Base-by-base conservation (phyloP, 169 alveolate genomes). In the Babesia ovata region DNA sequence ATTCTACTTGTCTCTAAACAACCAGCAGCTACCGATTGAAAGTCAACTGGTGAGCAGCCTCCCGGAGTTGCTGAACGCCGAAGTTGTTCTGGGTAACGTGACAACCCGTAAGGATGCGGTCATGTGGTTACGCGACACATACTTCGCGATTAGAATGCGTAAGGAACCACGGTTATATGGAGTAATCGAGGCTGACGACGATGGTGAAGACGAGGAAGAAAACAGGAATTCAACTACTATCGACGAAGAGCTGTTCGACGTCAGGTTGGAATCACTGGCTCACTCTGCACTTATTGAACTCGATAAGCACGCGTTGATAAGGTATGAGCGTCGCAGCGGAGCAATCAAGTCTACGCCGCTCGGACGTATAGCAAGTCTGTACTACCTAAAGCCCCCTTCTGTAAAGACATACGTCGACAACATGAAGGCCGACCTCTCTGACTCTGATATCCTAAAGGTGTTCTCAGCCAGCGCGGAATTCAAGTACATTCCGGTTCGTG, bases 21-120 rank as follows among this genome's bases (percentile, higher is more conserved):
- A 98, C 86, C 96, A 96, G 83, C 99, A 98, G 91, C 93, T 98
- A 17, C 98, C 97, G 58, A 98, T 99, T 39, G 99, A 98, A 86
- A 95, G 99, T 28, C 97, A 97, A 76, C 87, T 98, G 70, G 86
- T 96, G 24, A 63, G 91, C 50, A 87, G 92, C 46, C 86, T 98
- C n/a, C 96, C 98, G 13, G 99, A 98, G 75, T 86, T 97, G 54
- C 89, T 99, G 36, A 99, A 98, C 90, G 99, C 99, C 13, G 99
- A 99, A 87, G 91, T 99, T n/a, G 98, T 94, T 4, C 78, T 94
- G 70, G 98, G 99, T 36, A 96, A 96, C 65, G 90, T 98, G 22
- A 83, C 96, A 58, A 93, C 93, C 57, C 79, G 97, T 33, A 91
- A 93, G 72, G 99, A 99, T 69, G 99, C 99, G 0, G 96, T 96